Evolutionary conservation across 805 yeast species (phyloP), one percentile per base, ranked within the genome.

Genomic region (Metschnikowia orientalis): DNA sequence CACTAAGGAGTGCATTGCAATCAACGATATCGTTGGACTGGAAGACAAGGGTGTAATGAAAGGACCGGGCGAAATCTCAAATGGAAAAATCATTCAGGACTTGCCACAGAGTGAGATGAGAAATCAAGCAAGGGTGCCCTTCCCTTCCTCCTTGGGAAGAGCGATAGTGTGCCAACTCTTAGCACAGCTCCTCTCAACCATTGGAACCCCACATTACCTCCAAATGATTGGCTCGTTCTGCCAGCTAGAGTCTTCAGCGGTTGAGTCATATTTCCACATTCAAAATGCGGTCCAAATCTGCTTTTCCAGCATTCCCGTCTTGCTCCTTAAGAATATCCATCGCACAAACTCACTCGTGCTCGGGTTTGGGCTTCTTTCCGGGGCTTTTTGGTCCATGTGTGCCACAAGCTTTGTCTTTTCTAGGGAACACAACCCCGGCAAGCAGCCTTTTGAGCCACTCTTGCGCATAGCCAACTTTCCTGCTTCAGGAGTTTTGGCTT

Each of bases 271-370:
- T 8, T 21, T 30, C 25, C 40, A 35, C 16, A 24, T 37, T n/a
- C 59, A 49, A 28, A 67, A 70, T 33, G 51, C 64, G 4, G 39
- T 72, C 9, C 57, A 66, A 35, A 62, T 62, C 0, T 6, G 62
- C 0, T 66, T 73, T 45, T 61, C 74, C 0, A 32, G 65, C 4
- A 37, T 73, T 16, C 79, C 79, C 2, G 52, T 72, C 1, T 19
- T 63, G 6, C 50, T 63, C 25, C 45, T 74, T 10, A 75, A 71
- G 41, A 55, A 51, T 18, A 51, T 71, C 30, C 54, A 72, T 49
- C 57, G 80, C 34, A 72, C 69, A 37, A 75, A 70, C 41, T 54
- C 63, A 6, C 49, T 73, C 13, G 56, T 66, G 1, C 66, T 62
- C 44, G 81, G 79, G 1, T 42, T 63, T 17, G 25, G 51, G 12